Conservation (phyloP, 495 filamentous ascomycete species). For the Lasiosphaeris hirsuta region DNA sequence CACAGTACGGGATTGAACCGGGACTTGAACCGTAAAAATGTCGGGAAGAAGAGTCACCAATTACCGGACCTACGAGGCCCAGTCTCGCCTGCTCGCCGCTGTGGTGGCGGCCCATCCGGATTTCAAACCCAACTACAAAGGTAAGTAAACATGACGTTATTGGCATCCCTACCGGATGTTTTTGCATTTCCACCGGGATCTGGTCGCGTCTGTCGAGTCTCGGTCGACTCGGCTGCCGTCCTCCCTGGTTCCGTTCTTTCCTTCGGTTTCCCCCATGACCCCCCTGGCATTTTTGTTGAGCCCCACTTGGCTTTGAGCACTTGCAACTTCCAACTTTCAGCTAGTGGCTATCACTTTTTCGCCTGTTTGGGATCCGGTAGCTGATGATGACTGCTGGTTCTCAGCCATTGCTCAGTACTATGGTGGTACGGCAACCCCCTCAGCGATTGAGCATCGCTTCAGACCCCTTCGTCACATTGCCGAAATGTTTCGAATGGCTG, state of each 20-base stretch:
- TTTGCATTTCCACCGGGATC: no score
- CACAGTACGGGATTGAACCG: no score
- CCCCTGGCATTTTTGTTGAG: not conserved
- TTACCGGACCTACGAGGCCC: constrained; percentile 48
- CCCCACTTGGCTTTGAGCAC: no score
- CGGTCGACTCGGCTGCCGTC: no score
- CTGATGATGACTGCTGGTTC: constrained; percentile 13
- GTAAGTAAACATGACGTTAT: constrained; percentile 30
- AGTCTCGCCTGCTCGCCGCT: constrained; percentile 48
- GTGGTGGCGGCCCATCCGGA: constrained; percentile 45
- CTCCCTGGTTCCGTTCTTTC: not conserved
- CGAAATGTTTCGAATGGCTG: constrained; percentile 43
- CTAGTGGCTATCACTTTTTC: not conserved
- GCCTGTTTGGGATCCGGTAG: not conserved
- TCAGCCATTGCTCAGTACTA: constrained; percentile 32
- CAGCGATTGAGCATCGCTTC: constrained; percentile 45
- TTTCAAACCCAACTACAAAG: constrained; percentile 45
- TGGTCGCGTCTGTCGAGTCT: no score
- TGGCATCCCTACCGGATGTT: not conserved
- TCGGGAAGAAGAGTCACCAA: constrained; percentile 27
- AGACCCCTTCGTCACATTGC: constrained; percentile 37
- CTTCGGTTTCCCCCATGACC: not conserved
- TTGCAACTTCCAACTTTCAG: no score
- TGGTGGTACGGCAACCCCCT: constrained; percentile 31
- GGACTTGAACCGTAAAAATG: constrained; percentile 25